Conservation (phyloP, 768 basidiomycete genomes). For the Tulasnella sp. region DNA sequence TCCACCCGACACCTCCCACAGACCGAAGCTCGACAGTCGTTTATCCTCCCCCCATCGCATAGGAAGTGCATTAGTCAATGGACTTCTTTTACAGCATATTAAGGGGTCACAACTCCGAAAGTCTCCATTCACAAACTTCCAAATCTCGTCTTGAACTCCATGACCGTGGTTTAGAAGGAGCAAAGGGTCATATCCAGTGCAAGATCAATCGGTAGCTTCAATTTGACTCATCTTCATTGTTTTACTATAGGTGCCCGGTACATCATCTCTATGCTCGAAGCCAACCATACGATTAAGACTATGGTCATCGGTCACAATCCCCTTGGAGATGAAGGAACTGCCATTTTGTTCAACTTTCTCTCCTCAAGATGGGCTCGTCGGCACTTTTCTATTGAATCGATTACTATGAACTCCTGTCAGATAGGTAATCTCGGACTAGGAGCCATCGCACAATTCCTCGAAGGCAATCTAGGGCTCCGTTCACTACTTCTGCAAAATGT, state of each 20-base stretch:
- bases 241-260: not conserved
- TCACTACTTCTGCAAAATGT: conserved; percentile 50
- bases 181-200: not conserved
- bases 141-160: not conserved
- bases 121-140: not conserved
- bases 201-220: too few species aligned
- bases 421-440: conserved; percentile 45
- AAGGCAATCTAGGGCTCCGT: conserved; percentile 34
- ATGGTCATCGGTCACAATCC: conserved; percentile 45
- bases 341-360: conserved; percentile 43
- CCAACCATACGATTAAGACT: conserved; percentile 32
- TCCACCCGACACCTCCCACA: not conserved
- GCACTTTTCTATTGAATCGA: conserved; percentile 35
- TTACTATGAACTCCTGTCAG: conserved; percentile 44
- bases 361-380: conserved; percentile 35
- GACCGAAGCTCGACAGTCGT: not conserved
- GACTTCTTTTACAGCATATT: not conserved
- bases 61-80: not conserved
- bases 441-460: conserved; percentile 42
- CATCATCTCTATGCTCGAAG: not conserved
- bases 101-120: not conserved
- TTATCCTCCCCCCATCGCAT: not conserved
- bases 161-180: not conserved
- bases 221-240: not conserved
- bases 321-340: conserved; percentile 47